Evolutionary conservation across 106 monocot species (phyloP).

Genomic region (Hemerocallis citrina): DNA sequence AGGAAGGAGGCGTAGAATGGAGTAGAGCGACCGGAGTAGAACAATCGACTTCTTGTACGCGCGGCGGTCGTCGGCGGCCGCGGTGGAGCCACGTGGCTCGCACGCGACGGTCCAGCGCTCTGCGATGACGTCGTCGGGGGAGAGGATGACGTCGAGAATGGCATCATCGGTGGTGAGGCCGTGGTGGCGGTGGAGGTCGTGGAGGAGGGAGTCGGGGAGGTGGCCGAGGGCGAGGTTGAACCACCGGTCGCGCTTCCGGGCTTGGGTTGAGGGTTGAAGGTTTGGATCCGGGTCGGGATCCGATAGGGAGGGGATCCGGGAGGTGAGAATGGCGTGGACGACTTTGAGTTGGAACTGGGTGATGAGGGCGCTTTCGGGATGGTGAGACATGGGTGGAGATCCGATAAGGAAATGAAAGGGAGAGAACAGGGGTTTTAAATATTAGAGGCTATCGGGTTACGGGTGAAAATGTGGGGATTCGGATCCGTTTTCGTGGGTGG

Average conservation of each 20-base stretch:
- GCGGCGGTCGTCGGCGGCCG: slow-evolving; percentile 9
- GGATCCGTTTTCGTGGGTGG: too few species aligned
- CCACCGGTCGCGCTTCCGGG: slow-evolving; percentile 63
- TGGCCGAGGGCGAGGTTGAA: slow-evolving; percentile 87
- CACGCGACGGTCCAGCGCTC: slow-evolving; percentile 30
- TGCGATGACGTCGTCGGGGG: slow-evolving; percentile 26
- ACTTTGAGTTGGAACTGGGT: slow-evolving; percentile 68
- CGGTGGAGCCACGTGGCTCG: slow-evolving; percentile 3
- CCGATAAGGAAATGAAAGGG: neutral
- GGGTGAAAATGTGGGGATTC: too few species aligned
- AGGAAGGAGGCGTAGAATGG: slow-evolving; percentile 62
- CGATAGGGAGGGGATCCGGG: slow-evolving; percentile 48
- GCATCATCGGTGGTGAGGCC: slow-evolving; percentile 42
- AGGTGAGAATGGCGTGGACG: slow-evolving; percentile 64
- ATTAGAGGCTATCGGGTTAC: too few species aligned
- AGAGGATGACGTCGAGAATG: slow-evolving; percentile 66
- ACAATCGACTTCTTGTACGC: slow-evolving; percentile 78
- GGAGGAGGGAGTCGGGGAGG: slow-evolving; percentile 39
- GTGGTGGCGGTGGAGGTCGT: slow-evolving; percentile 25
- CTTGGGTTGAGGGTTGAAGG: neutral
- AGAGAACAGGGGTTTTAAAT: too few species aligned
- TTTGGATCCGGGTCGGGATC: neutral
- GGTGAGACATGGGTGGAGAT: slow-evolving; percentile 6
- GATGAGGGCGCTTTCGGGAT: slow-evolving; percentile 11
- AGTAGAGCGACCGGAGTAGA: slow-evolving; percentile 67